Percentiles rank a stretch among this genome's conserved stretches.
Conservation (phyloP, 1,139 yeast species). For the Scheffersomyces quercinus region DNA sequence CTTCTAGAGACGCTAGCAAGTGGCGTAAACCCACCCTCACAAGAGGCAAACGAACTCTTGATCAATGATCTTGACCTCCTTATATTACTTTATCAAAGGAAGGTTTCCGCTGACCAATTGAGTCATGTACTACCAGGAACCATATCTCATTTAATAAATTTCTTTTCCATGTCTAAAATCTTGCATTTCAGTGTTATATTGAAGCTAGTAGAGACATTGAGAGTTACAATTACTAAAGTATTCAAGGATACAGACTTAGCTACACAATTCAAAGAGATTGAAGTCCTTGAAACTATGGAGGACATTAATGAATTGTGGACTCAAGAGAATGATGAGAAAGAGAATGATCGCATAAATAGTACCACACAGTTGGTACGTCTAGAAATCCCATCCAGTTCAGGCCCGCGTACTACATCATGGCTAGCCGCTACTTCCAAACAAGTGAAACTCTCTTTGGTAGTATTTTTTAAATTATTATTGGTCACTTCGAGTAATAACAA, state of each 20-base stretch:
- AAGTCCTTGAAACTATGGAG: conserved; percentile 7
- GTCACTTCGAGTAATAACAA: conserved; percentile 10
- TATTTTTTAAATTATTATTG: conserved; percentile 28
- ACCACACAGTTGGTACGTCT: conserved; percentile 1
- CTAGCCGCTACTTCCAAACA: conserved; percentile 63
- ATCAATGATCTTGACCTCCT: conserved; percentile 14
- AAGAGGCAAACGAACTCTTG: conserved; percentile 20
- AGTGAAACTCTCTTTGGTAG: conserved; percentile 47
- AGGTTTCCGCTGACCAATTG: conserved; percentile 30
- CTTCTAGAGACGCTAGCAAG: conserved; percentile 19
- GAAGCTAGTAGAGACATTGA: conserved; percentile 22
- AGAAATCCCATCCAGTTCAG: conserved; percentile 1
- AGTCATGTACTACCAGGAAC: conserved; percentile 44
- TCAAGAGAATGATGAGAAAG: conserved; percentile 7
- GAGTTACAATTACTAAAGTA: conserved; percentile 27
- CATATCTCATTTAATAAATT: conserved; percentile 33
- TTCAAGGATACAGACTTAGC: conserved; percentile 30
- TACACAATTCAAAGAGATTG: conserved; percentile 7
- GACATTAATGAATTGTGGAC: conserved; percentile 22
- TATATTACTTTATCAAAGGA: conserved; percentile 11
- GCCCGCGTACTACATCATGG: conserved; percentile 57
- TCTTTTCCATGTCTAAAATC: conserved; percentile 21
- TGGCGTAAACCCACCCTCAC: conserved; percentile 9
- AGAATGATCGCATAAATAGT: conserved; percentile 5
- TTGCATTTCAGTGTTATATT: conserved; percentile 27